Percentiles rank a stretch among this genome's conserved stretches.
These are phyloP conservation scores for Colletotrichum somersetense DNA, from an alignment of 2,329 filamentous ascomycete genomes.

Conservation along the genomic window DNA sequence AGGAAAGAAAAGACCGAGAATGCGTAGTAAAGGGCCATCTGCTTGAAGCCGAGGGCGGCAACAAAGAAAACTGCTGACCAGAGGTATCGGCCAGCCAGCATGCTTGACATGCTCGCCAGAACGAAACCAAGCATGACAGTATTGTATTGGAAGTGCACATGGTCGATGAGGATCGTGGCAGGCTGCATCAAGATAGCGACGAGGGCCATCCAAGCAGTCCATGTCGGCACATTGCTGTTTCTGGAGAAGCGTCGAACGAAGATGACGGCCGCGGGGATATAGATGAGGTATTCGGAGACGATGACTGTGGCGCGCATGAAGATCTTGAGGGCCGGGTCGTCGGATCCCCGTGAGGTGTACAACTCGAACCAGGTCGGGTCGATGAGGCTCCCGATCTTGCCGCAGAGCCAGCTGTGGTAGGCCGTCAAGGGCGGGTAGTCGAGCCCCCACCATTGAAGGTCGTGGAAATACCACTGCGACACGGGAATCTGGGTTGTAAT, in stretches of 20 bases:
- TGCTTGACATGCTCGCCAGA: conserved; percentile 87
- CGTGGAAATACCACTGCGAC: conserved; percentile 98
- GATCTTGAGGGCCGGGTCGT: conserved; percentile 85
- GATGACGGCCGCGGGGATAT: conserved; percentile 85
- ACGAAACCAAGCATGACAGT: conserved; percentile 97
- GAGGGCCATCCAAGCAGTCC: conserved; percentile 87
- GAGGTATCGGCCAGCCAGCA: conserved; percentile 84
- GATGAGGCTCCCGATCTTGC: conserved; percentile 84
- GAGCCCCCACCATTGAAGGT: conserved; percentile 96
- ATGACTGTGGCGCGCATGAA: conserved; percentile 97
- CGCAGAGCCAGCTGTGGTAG: conserved; percentile 97
- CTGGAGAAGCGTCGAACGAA: conserved; percentile 87
- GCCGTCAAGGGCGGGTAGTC: conserved; percentile 98
- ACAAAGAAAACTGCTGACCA: conserved; percentile 97
- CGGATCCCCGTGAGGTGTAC: conserved; percentile 82
- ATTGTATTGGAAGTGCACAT: conserved; percentile 98
- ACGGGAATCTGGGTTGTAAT: conserved; percentile 89
- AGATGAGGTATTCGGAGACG: conserved; percentile 90
- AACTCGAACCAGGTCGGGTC: conserved; percentile 90
- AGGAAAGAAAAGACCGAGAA: conserved; percentile 93
- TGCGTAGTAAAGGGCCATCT: conserved; percentile 98
- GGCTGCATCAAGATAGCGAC: conserved; percentile 94
- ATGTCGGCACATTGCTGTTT: conserved; percentile 80
- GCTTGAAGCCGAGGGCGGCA: conserved; percentile 93
- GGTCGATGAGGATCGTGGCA: conserved; percentile 89